Evolutionary conservation across 2,329 filamentous ascomycete species (phyloP), one percentile per base, ranked within the genome.

Genomic region (Scedosporium aurantiacum): DNA sequence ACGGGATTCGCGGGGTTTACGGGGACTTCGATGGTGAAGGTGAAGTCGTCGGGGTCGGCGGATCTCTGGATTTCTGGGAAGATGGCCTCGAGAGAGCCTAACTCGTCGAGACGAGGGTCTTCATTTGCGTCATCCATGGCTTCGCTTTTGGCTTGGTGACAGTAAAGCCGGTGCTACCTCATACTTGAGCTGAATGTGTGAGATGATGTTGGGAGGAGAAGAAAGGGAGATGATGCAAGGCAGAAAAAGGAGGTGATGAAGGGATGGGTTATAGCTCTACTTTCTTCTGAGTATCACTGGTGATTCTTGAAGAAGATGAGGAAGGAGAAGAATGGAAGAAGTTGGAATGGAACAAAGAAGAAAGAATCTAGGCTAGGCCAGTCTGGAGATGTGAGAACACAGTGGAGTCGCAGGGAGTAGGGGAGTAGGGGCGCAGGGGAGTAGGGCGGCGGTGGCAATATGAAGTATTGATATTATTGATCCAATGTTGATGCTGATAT

Each of bases 21-120:
- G 3, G 83, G 81, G 18, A 87, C 71, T 54, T 84, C 80, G 62
- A 87, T 77, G 52, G 76, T 75, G 68, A 86, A 79, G 6, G 74
- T 75, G 66, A 79, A 78, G n/a, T 69, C 69, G 62, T 78, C 73
- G 37, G 76, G 66, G 5, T 74, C 68, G 55, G 76, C 70, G 21
- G 77, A 69, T 7, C 73, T 71, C 32, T 75, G 75, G 14, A 88
- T 80, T 71, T 88, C 86, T n/a, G 85, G 85, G 65, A 81, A 89
- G 67, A 89, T 88, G 64, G 84, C 83, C 61, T 78, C 74, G 61
- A 88, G 78, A 14, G 83, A 80, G 67, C 78, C 79, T 61, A 88
- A 76, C 75, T 88, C 85, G 56, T 79, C 74, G 61, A 77, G 71
- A 58, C 85, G 83, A 64, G 78, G 75, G 67, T 84, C 80, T 67